Conservation (phyloP, 805 yeast species). For the Saccharomycopsis sp. region DNA sequence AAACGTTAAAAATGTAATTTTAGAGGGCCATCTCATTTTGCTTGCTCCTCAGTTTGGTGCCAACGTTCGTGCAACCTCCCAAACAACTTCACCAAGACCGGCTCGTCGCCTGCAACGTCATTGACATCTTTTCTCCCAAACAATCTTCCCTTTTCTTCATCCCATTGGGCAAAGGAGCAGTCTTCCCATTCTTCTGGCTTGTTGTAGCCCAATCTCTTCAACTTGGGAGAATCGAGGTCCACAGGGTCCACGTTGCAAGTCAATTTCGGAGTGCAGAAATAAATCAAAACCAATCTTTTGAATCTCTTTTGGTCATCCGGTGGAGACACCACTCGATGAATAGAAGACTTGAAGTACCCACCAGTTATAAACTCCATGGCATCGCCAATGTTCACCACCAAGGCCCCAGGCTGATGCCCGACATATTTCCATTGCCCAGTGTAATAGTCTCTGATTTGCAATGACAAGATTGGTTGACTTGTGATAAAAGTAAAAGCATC, state of each 20-base stretch:
- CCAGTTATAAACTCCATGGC: constrained; percentile 36
- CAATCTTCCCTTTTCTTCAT: constrained; percentile 26
- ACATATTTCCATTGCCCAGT: constrained; percentile 34
- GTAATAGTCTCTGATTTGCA: constrained; percentile 33
- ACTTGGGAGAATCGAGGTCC: constrained; percentile 24
- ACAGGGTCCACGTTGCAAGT: constrained; percentile 29
- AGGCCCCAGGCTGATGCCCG: constrained; percentile 31
- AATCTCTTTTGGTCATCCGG: constrained; percentile 27
- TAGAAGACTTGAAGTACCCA: constrained; percentile 38
- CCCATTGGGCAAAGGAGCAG: constrained; percentile 29
- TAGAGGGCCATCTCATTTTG: neutral
- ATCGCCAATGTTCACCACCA: constrained; percentile 36
- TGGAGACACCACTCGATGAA: constrained; percentile 31
- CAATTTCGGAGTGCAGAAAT: constrained; percentile 27
- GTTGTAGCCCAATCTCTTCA: constrained; percentile 25
- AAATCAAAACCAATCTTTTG: constrained; percentile 28
- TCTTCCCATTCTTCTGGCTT: constrained; percentile 28
- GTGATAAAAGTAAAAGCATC: constrained; percentile 34
- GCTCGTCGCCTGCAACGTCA: constrained; percentile 11
- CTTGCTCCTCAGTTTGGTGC: constrained; percentile 16
- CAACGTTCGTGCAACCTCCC: constrained; percentile 20
- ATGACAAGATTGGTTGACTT: constrained; percentile 33
- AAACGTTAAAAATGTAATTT: too few species aligned
- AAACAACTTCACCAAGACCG: constrained; percentile 13
- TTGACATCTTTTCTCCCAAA: constrained; percentile 19